Evolutionary conservation across 345 rosid species (phyloP).

Genomic region (Lepidium sativum): DNA sequence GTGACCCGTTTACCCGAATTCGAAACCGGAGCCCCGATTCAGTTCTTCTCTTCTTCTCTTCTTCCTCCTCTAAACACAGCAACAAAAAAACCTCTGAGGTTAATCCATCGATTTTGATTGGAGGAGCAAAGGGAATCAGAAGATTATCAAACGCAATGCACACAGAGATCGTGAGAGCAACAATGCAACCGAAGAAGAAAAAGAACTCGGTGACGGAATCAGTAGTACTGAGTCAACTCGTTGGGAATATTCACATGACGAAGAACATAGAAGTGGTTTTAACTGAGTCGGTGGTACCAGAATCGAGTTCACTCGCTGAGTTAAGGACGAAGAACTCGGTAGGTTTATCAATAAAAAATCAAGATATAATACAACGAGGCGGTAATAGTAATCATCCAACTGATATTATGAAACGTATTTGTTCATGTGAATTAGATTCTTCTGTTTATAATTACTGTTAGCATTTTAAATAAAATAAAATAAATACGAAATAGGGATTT

Average conservation of each 20-base stretch:
- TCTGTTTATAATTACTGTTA: slow-evolving; percentile 67
- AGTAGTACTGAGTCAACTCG: slow-evolving; percentile 59
- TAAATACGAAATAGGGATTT: neutral
- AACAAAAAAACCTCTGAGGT: slow-evolving; percentile 37
- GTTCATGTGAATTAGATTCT: slow-evolving; percentile 50
- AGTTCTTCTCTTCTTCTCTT: slow-evolving; percentile 34
- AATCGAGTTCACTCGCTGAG: slow-evolving; percentile 39
- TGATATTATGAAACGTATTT: slow-evolving; percentile 45
- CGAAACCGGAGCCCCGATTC: slow-evolving; percentile 59
- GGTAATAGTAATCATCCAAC: slow-evolving; percentile 25
- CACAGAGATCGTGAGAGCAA: slow-evolving; percentile 58
- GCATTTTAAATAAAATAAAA: neutral
- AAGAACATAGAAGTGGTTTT: slow-evolving; percentile 43
- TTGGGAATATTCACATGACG: slow-evolving; percentile 33
- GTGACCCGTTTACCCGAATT: slow-evolving; percentile 67
- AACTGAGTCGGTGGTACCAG: slow-evolving; percentile 39
- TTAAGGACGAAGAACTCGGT: slow-evolving; percentile 23
- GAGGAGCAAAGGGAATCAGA: slow-evolving; percentile 70
- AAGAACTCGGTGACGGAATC: slow-evolving; percentile 46
- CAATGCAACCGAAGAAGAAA: slow-evolving; percentile 56
- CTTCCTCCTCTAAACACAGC: slow-evolving; percentile 27
- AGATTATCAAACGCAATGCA: slow-evolving; percentile 53
- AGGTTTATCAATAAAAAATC: slow-evolving; percentile 10
- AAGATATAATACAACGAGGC: slow-evolving; percentile 33
- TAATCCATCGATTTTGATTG: slow-evolving; percentile 54